Evolutionary conservation across 129 eudicot genomes (phyloP).

Genomic region (Chrysanthemum seticuspe): DNA sequence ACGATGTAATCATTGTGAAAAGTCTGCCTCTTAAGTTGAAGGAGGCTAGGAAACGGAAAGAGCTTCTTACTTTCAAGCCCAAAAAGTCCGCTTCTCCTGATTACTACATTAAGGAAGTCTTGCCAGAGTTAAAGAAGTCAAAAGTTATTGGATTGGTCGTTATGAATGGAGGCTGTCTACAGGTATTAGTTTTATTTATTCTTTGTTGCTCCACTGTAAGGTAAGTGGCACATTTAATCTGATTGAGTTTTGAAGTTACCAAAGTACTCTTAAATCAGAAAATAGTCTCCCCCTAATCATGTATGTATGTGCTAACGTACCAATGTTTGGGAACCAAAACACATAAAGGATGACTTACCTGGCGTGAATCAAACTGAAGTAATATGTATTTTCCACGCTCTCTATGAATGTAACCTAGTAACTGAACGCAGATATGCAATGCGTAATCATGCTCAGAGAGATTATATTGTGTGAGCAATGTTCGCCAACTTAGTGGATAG

Average conservation of each 20-base stretch:
- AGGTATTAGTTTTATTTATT: slow-evolving; percentile 43
- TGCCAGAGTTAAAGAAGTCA: slow-evolving; percentile 66
- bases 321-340: slow-evolving; percentile 12
- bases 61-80: slow-evolving; percentile 67
- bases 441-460: slow-evolving; percentile 9
- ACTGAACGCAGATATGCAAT: slow-evolving; percentile 12
- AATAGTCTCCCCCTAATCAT: neutral
- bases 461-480: slow-evolving; percentile 8
- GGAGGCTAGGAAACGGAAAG: slow-evolving; percentile 72
- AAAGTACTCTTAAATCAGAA: neutral
- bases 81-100: slow-evolving; percentile 61
- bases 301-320: slow-evolving; percentile 11
- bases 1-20: slow-evolving; percentile 73
- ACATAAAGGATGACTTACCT: neutral
- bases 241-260: neutral
- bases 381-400: slow-evolving; percentile 2
- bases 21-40: slow-evolving; percentile 55
- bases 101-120: slow-evolving; percentile 57
- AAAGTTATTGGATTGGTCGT: slow-evolving; percentile 81
- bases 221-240: slow-evolving; percentile 6
- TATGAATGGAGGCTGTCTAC: slow-evolving; percentile 85
- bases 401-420: slow-evolving; percentile 2
- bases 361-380: slow-evolving; percentile 14
- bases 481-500: slow-evolving; percentile 4
- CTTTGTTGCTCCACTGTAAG: slow-evolving; percentile 8